Evolutionary conservation across 176 grass and related monocot species (phyloP), one percentile per base, ranked within the genome.

Genomic region (Avena atlantica): DNA sequence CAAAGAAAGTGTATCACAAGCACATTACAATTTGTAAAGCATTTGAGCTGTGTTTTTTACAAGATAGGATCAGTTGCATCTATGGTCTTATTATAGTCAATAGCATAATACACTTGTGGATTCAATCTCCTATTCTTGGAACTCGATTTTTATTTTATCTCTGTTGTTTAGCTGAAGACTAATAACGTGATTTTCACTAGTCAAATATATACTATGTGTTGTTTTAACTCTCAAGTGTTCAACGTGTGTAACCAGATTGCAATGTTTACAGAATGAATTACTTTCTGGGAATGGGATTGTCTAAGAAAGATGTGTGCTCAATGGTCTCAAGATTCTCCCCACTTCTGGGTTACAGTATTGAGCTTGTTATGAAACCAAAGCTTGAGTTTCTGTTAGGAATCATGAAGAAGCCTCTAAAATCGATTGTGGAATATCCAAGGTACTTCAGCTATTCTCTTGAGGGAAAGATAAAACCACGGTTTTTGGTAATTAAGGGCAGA

Each of bases 261-360:
- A 25, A 83, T 79, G 31, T 84, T 83, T 83, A 55, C 93, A 98
- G 95, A 82, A 76, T 98, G 81, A 89, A 85, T 17, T 98, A 92
- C 86, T 78, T 95, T 1, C 74, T 93, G 78, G 87, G 53, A 37
- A 16, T 79, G 52, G 95, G 95, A 24, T 86, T 98, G 80, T 89
- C 89, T 34, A 93, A 93, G 78, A 85, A 83, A 86, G 84, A 98
- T 27, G 91, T 98, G 2, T 86, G 89, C 87, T 98, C 93, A 78
- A 98, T 98, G 91, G 89, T 98, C 15, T 89, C 82, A 65, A 95
- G 91, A 84, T 98, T 98, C 71, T 98, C 93, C 81, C 95, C 93
- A 58, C 67, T 98, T 83, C 69, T 98, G 20, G 95, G 93, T 44
- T 95, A 95, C 81, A 95, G 93, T 78, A 87, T 87, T 17, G 84